Conservation (phyloP, 768 basidiomycete species). For the Pisolithus orientalis region DNA sequence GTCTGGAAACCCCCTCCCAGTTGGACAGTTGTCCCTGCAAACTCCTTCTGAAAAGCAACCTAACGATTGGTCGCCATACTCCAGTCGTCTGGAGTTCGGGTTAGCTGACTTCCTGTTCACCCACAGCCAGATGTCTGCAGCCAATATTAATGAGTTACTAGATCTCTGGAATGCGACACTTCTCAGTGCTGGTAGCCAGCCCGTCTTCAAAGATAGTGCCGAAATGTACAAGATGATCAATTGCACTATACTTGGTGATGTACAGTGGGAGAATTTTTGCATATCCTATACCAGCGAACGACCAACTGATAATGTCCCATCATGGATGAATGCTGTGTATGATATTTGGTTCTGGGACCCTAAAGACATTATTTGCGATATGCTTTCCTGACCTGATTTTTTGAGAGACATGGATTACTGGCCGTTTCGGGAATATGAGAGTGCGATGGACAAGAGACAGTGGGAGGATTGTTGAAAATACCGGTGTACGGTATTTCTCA, state of each 20-base stretch:
- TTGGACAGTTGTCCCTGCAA: background rate
- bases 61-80: constrained; percentile 1
- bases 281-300: too few species aligned
- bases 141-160: constrained; percentile 20
- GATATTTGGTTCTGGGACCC: too few species aligned
- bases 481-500: too few species aligned
- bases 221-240: constrained; percentile 24
- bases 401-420: too few species aligned
- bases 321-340: too few species aligned
- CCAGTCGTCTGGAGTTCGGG: background rate
- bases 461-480: too few species aligned
- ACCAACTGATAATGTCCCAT: too few species aligned
- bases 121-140: constrained; percentile 16
- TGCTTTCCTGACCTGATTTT: too few species aligned
- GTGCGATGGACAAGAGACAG: too few species aligned
- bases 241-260: constrained; percentile 16
- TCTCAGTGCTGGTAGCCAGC: background rate
- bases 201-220: constrained; percentile 15
- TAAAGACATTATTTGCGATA: too few species aligned
- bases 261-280: too few species aligned
- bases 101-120: constrained; percentile 1
- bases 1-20: constrained; percentile 3
- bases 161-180: constrained; percentile 16
- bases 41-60: background rate
- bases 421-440: too few species aligned